Conservation (phyloP, 805 yeast species). For the Saccharomycopsis fodiens region DNA sequence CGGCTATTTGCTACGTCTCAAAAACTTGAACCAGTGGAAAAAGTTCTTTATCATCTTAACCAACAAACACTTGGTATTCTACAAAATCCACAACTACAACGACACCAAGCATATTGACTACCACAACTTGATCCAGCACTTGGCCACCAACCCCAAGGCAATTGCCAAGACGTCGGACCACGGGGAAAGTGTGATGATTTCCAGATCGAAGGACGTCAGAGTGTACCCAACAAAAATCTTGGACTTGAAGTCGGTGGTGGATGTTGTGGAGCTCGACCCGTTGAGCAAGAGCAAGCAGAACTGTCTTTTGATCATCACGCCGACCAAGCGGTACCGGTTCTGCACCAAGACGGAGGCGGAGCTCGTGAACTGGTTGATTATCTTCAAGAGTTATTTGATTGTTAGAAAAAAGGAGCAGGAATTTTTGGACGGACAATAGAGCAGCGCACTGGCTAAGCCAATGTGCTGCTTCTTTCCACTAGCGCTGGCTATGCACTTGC, state of each 20-base stretch:
- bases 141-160: background rate
- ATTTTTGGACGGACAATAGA: slow-evolving; percentile 1
- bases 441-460: background rate
- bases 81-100: slow-evolving; percentile 27
- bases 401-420: slow-evolving; percentile 22
- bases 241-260: slow-evolving; percentile 32
- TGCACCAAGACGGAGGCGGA: slow-evolving; percentile 40
- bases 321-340: slow-evolving; percentile 36
- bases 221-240: slow-evolving; percentile 29
- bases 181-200: background rate
- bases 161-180: slow-evolving; percentile 8
- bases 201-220: slow-evolving; percentile 1
- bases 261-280: slow-evolving; percentile 45
- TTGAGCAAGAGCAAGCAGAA: slow-evolving; percentile 34
- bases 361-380: slow-evolving; percentile 40
- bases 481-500: no score
- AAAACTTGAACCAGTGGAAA: slow-evolving; percentile 42
- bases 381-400: slow-evolving; percentile 31
- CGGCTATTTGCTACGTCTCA: slow-evolving; percentile 36
- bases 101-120: slow-evolving; percentile 20
- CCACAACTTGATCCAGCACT: slow-evolving; percentile 5
- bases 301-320: slow-evolving; percentile 42
- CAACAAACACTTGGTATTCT: slow-evolving; percentile 33
- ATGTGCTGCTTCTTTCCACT: background rate
- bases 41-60: slow-evolving; percentile 37